Conservation (phyloP, 805 yeast species). For the Lachancea sp. region DNA sequence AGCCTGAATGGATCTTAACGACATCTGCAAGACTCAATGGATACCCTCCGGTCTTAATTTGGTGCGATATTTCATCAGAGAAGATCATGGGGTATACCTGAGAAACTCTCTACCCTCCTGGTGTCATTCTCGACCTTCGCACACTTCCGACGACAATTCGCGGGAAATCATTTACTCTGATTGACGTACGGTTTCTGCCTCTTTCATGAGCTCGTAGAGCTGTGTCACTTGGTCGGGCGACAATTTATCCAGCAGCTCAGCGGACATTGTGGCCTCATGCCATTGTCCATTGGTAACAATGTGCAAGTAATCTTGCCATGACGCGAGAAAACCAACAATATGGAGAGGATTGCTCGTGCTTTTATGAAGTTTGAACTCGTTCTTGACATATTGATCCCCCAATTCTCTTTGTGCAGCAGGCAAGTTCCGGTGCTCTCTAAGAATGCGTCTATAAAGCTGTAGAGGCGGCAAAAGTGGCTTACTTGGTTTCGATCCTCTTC, state of each 20-base stretch:
- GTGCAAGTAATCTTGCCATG: constrained; percentile 84
- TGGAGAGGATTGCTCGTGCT: constrained; percentile 82
- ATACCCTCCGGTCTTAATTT: too few relatives aligned
- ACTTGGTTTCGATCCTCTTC: constrained; percentile 5
- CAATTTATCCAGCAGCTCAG: constrained; percentile 69
- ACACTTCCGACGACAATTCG: too few relatives aligned
- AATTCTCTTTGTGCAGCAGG: constrained; percentile 64
- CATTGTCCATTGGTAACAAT: constrained; percentile 56
- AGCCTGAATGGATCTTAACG: too few relatives aligned
- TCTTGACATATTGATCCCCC: constrained; percentile 85
- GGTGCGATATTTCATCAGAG: too few relatives aligned
- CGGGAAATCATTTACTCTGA: too few relatives aligned
- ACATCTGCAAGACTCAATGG: too few relatives aligned
- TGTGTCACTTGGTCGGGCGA: constrained; percentile 87
- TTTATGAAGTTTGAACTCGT: constrained; percentile 83
- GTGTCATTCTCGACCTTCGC: too few relatives aligned
- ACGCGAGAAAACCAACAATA: constrained; percentile 85
- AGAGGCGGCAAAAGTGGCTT: constrained; percentile 77
- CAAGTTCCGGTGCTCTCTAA: constrained; percentile 71
- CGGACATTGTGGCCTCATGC: constrained; percentile 56
- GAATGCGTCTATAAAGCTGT: constrained; percentile 65
- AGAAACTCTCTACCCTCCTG: too few relatives aligned
- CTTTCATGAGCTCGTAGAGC: constrained; percentile 72
- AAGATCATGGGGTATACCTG: too few relatives aligned
- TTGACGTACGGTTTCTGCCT: constrained; percentile 34